Conservation (phyloP, 2,329 filamentous ascomycete species). For the Dichotomopilus funicola region DNA sequence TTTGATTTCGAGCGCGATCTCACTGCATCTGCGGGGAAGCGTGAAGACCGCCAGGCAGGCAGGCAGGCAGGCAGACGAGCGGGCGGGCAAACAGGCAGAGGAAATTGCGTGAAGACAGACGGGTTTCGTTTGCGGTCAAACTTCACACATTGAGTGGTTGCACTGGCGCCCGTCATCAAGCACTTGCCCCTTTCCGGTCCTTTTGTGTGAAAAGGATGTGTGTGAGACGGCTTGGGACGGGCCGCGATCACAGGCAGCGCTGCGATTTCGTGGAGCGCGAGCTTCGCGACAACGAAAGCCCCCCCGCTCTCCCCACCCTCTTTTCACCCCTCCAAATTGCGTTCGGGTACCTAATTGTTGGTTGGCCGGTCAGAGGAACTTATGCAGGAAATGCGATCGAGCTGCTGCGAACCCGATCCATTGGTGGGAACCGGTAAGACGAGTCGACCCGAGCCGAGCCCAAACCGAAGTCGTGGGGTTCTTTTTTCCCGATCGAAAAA, state of each 20-base stretch:
- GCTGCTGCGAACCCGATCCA: background rate
- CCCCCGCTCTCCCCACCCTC: too few species aligned
- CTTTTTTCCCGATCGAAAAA: background rate
- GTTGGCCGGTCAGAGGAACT: background rate
- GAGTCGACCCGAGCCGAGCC: background rate
- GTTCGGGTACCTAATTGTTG: background rate
- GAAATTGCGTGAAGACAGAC: background rate
- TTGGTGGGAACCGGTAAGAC: background rate
- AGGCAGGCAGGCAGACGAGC: background rate
- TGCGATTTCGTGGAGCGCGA: background rate
- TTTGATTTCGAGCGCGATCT: too few species aligned
- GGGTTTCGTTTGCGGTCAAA: slow-evolving; percentile 8
- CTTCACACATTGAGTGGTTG: slow-evolving; percentile 6
- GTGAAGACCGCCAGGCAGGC: background rate
- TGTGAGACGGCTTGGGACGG: slow-evolving; percentile 1
- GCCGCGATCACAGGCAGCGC: background rate
- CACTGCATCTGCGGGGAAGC: slow-evolving; percentile 1
- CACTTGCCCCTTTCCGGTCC: slow-evolving; percentile 1
- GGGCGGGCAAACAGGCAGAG: background rate
- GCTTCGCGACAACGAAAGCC: background rate
- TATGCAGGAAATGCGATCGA: background rate
- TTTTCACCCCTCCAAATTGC: too few species aligned
- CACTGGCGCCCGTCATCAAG: background rate
- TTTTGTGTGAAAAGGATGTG: background rate
- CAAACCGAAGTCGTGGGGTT: background rate